Evolutionary conservation across 164 flowering plant genomes (phyloP), one percentile per base, ranked within the genome.

Genomic region (Dillenia suffruticosa): DNA sequence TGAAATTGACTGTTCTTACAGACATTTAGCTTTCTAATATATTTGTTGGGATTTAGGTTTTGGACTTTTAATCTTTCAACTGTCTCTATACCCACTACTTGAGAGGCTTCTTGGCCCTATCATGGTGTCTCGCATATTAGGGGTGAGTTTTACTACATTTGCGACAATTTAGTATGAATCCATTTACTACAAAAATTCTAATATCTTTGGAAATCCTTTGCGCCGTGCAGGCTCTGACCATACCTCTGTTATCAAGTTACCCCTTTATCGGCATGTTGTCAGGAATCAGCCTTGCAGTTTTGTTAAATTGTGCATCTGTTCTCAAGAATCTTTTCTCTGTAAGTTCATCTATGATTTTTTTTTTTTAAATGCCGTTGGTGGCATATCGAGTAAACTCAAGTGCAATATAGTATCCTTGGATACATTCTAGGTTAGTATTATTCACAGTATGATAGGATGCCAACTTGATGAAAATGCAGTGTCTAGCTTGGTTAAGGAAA

Each of bases 321-420:
- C 44, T 79, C 71, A 86, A 86, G 83, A 86, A 81, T 70, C 68
- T 74, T 47, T 17, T 89, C 26, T 66, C 82, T 52, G 92, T 86
- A 76, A 83, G 96, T 77, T 5, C 15, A 56, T 11, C 17, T 10
- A 47, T 52, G 52, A 24, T 17, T 46, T 6, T 0, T 14, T 9
- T 10, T 12, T 40, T 46, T 15, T 17, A 2, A 40, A 12, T 24
- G 14, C 8, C 40, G 5, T 32, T 32, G 40, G 40, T 32, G 7
- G 40, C 40, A 32, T 32, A 4, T 32, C 6, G 40, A 32, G 40
- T 32, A 32, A 32, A 32, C 40, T 32, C 7, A 6, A 32, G 40
- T 5, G 40, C 22, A 19, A 19, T 51, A 11, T 17, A 64, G 46
- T 9, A 10, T 9, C 22, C 32, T 26, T 26, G 32, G 5, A 26